Percentiles rank a stretch among this genome's conserved stretches.
These are phyloP conservation scores for Chlamydomonas incerta DNA, from an alignment of 139 green algal species.

Conservation along the genomic window DNA sequence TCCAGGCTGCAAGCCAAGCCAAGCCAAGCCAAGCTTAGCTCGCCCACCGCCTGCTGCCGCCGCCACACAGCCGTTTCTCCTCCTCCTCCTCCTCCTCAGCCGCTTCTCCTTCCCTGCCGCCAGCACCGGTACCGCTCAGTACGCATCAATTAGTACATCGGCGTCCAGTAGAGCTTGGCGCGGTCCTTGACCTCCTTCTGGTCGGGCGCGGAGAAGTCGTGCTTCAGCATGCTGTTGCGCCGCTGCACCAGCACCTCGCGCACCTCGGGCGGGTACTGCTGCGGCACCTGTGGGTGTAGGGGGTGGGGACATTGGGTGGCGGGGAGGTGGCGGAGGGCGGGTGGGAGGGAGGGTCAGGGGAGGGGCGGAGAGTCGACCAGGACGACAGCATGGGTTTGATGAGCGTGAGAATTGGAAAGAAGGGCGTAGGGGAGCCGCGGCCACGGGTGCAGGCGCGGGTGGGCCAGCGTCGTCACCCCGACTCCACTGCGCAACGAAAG, in stretches of 20 bases:
- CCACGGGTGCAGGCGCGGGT: no score
- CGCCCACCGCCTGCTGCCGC: no score
- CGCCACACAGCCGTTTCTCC: no score
- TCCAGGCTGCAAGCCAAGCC: no score
- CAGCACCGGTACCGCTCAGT: no score
- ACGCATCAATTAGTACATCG: constrained; percentile 38
- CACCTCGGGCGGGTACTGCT: constrained; percentile 66
- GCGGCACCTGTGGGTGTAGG: constrained; percentile 49
- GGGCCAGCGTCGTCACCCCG: no score
- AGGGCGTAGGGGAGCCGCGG: no score
- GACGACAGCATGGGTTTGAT: no score
- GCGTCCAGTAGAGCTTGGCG: constrained; percentile 53
- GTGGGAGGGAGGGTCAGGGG: not conserved
- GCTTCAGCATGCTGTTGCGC: constrained; percentile 53
- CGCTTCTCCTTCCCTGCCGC: no score
- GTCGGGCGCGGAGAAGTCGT: constrained; percentile 54
- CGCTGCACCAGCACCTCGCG: constrained; percentile 37
- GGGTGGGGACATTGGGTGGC: not conserved
- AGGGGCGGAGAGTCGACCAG: not conserved
- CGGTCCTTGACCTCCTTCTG: constrained; percentile 52
- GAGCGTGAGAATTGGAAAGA: no score
- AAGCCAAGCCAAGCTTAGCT: no score
- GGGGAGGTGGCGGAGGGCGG: not conserved
- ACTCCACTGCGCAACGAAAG: no score
- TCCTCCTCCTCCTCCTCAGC: not conserved